Conservation (phyloP, 495 filamentous ascomycete species). For the Neurospora terricola region DNA sequence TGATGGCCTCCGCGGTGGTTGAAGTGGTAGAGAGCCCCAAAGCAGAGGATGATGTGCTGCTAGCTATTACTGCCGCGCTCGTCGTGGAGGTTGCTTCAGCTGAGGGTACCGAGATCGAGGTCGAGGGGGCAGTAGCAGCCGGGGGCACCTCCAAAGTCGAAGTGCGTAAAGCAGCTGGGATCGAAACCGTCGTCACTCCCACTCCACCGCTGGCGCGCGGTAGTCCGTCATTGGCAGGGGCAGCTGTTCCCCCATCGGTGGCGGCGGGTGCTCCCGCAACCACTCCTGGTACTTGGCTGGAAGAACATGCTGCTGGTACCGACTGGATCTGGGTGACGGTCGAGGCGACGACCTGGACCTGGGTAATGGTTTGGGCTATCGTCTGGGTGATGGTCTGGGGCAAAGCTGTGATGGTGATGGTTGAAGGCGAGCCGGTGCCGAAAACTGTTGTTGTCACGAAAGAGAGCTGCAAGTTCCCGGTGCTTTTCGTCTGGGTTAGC, state of each 20-base stretch:
- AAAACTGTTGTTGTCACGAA: slow-evolving; percentile 31
- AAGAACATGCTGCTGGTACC: not conserved
- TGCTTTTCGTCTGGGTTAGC: not conserved
- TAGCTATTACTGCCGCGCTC: not conserved
- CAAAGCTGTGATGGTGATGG: slow-evolving; percentile 32
- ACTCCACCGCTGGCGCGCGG: slow-evolving; percentile 15
- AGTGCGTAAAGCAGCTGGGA: slow-evolving; percentile 13
- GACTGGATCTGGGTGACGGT: not conserved
- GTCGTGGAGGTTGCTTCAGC: not conserved
- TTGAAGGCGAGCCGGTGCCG: slow-evolving; percentile 21
- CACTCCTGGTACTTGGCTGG: not conserved
- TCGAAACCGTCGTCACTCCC: slow-evolving; percentile 17
- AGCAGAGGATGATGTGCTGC: not conserved
- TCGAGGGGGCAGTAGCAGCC: slow-evolving; percentile 1
- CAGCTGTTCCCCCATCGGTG: not conserved
- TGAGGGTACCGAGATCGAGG: not conserved
- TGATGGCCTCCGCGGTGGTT: not conserved
- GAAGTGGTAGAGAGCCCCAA: not conserved
- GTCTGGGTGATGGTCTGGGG: slow-evolving; percentile 30
- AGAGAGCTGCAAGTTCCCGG: slow-evolving; percentile 19
- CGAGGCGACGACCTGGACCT: not conserved
- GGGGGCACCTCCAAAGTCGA: slow-evolving; percentile 10
- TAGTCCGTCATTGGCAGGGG: slow-evolving; percentile 1
- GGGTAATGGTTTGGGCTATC: not conserved
- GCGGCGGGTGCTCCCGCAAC: not conserved